phyloP scores from a whole-genome alignment of 805 yeast genomes.

The Yarrowia sp. region DNA sequence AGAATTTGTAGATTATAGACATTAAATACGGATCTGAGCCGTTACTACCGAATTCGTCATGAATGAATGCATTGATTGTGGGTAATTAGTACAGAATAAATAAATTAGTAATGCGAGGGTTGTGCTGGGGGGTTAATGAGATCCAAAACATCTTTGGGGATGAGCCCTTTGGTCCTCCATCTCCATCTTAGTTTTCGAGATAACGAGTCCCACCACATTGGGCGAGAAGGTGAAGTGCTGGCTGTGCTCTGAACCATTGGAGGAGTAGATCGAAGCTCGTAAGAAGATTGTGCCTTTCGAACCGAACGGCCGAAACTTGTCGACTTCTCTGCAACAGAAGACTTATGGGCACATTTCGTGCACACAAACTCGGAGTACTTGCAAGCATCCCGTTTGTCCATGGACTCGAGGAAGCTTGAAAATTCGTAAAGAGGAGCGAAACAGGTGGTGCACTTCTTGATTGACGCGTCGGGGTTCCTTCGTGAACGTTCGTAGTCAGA shows the following conservation, averaged over 20 bases:
- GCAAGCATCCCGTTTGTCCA: constrained; percentile 8
- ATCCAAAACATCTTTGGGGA: constrained; percentile 48
- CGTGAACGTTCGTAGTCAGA: constrained; percentile 21
- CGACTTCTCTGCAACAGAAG: not conserved
- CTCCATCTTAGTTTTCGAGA: constrained; percentile 57
- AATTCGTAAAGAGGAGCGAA: constrained; percentile 29
- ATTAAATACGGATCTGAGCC: no score
- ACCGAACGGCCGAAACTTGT: not conserved
- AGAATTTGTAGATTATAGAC: not conserved
- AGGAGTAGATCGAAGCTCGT: constrained; percentile 14
- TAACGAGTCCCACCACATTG: constrained; percentile 45
- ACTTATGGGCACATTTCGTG: constrained; percentile 27
- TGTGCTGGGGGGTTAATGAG: constrained; percentile 36
- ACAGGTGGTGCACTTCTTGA: constrained; percentile 22
- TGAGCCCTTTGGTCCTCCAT: constrained; percentile 58
- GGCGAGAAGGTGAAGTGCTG: constrained; percentile 17
- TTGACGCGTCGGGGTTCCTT: constrained; percentile 10
- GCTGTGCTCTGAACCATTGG: not conserved
- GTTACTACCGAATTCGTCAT: not conserved
- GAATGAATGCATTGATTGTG: constrained; percentile 2
- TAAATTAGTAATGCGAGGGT: constrained; percentile 36
- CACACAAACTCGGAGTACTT: constrained; percentile 22
- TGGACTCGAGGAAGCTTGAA: constrained; percentile 28
- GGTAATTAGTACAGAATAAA: constrained; percentile 5
- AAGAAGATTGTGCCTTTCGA: constrained; percentile 30